Conservation (phyloP, 352 stramenopile genomes). For the Lagenidium giganteum region DNA sequence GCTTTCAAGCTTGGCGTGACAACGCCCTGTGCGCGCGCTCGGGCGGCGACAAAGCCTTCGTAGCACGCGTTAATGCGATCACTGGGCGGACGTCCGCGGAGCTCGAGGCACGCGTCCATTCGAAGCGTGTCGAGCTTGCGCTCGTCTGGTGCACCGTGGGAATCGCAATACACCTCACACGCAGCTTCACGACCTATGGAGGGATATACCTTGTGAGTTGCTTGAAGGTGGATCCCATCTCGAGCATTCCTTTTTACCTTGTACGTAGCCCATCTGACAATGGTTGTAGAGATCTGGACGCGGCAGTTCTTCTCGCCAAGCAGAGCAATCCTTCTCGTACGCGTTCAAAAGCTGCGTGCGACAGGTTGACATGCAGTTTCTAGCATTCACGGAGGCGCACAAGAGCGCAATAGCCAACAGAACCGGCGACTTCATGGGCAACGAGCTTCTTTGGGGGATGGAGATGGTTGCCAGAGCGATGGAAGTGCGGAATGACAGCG, state of each 20-base stretch:
- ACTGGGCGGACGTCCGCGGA: constrained; percentile 8
- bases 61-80: constrained; percentile 12
- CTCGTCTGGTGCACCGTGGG: not conserved
- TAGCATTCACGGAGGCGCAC: not conserved
- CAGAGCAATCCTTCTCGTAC: constrained; percentile 7
- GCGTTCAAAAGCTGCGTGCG: constrained; percentile 2
- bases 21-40: not conserved
- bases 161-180: constrained; percentile 5
- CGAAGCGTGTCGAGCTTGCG: constrained; percentile 12
- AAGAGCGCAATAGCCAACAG: no score
- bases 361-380: constrained; percentile 4
- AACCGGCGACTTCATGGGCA: not conserved
- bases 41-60: constrained; percentile 13
- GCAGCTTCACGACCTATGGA: constrained; percentile 3
- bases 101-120: constrained; percentile 12
- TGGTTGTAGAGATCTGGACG: constrained; percentile 22
- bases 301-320: constrained; percentile 12
- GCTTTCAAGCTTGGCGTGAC: not conserved
- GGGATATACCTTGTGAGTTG: not conserved
- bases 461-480: not conserved
- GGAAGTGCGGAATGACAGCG: not conserved
- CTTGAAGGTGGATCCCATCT: not conserved
- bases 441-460: not conserved
- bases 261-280: constrained; percentile 7
- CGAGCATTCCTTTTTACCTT: constrained; percentile 1